phyloP scores from a whole-genome alignment of 2,329 filamentous ascomycete genomes.

The Diplodia corticola region DNA sequence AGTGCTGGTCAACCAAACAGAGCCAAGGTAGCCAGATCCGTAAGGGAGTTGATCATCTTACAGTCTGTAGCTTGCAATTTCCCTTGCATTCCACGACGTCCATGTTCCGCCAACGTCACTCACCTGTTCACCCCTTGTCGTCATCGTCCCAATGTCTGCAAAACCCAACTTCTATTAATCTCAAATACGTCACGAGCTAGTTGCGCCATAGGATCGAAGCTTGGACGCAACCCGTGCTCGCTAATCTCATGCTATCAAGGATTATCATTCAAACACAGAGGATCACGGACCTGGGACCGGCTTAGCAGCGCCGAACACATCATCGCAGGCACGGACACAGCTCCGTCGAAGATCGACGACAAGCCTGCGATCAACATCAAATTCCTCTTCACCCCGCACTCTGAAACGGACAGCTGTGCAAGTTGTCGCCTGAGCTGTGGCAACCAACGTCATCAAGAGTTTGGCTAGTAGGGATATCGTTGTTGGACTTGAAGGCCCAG shows the following conservation, averaged over 20 bases:
- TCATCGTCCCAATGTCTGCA: not conserved
- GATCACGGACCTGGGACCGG: not conserved
- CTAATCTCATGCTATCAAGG: not conserved
- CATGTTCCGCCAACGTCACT: not conserved
- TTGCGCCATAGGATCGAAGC: not conserved
- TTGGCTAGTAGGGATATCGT: not conserved
- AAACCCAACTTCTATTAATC: not conserved
- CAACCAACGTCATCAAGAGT: not conserved
- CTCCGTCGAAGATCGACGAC: not conserved
- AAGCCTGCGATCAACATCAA: not conserved
- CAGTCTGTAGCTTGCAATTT: not conserved
- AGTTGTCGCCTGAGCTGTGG: not conserved
- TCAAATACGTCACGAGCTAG: not conserved
- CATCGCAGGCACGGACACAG: not conserved
- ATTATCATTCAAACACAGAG: not conserved
- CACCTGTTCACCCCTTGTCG: too few relatives aligned
- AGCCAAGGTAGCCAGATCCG: not conserved
- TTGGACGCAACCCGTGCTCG: not conserved
- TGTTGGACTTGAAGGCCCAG: not conserved
- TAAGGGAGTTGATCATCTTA: not conserved
- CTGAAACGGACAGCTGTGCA: not conserved
- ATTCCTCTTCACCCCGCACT: not conserved
- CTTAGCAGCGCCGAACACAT: not conserved
- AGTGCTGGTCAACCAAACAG: not conserved
- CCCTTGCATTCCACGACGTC: not conserved